Percentiles rank a stretch among this genome's conserved stretches.
phyloP scores from a whole-genome alignment of 2,329 filamentous ascomycete species.

The Alternaria consortialis region DNA sequence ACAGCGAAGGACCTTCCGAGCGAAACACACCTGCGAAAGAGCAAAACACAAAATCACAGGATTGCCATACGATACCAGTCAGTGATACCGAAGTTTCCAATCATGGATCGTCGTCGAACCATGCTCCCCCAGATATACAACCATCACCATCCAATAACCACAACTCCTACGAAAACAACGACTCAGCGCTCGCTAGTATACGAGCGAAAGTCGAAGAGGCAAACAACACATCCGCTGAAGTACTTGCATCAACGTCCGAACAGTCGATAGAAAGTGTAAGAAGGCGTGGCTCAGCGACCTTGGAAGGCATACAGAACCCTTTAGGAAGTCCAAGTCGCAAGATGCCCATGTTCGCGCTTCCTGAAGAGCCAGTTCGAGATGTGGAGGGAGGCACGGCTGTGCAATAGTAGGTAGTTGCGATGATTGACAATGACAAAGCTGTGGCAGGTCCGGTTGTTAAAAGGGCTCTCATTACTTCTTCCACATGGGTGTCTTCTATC shows the following conservation, averaged over 20 bases:
- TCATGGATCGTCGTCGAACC: slow-evolving; percentile 1
- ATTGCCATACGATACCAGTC: not conserved
- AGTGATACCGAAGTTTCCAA: slow-evolving; percentile 9
- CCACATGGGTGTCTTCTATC: not conserved
- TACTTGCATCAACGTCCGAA: slow-evolving; percentile 19
- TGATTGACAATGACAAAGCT: slow-evolving; percentile 5
- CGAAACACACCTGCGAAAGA: slow-evolving; percentile 17
- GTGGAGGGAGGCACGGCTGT: slow-evolving; percentile 42
- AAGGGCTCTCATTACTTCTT: not conserved
- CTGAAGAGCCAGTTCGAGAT: slow-evolving; percentile 53
- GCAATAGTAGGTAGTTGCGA: slow-evolving; percentile 20
- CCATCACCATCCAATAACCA: slow-evolving; percentile 6
- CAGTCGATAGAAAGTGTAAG: slow-evolving; percentile 8
- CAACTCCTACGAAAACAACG: slow-evolving; percentile 35
- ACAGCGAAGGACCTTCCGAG: slow-evolving; percentile 21
- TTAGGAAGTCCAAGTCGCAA: slow-evolving; percentile 43
- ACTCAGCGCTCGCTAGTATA: slow-evolving; percentile 32
- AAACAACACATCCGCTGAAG: slow-evolving; percentile 18
- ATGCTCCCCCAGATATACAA: slow-evolving; percentile 5
- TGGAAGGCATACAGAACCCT: slow-evolving; percentile 31
- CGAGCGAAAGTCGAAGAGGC: slow-evolving; percentile 33
- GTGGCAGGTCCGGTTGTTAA: slow-evolving; percentile 2
- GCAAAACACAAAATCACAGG: not conserved
- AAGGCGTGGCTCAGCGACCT: not conserved
- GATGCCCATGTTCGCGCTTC: slow-evolving; percentile 56